Evolutionary conservation across 139 green algal genomes (phyloP), one percentile per base, ranked within the genome.

Genomic region (Coccomyxa sp.): DNA sequence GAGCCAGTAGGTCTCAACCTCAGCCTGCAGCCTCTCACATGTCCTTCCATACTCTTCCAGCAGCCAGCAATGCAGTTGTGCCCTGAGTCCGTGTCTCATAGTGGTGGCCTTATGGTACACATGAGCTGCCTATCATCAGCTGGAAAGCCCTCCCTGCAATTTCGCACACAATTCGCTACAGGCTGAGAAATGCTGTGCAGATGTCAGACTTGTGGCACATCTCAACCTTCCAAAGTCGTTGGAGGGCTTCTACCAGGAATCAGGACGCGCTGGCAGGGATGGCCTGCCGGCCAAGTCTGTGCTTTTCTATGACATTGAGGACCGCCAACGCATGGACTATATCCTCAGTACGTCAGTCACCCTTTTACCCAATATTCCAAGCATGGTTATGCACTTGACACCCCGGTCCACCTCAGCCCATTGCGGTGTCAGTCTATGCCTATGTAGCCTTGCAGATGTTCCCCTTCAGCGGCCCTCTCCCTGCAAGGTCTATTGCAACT

Each of bases 241-340:
- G 38, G 89, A 95, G 77, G 89, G 82, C 0, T 94, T 88, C 76
- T 96, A 95, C 81, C 75, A 81, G 33, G 91, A 96, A 82, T 86
- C 81, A 8, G 92, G 92, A 7, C 34, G 92, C 0, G 92, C 91
- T 38, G 92, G 92, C 36, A 77, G 92, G 0, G 92, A 96, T 75
- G 86, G 87, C 7, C n/a, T 39, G 72, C 88, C 88, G 27, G 73
- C 86, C 35, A 70, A 78, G 18, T 89, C 82, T 77, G 77, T 95
- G 31, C 44, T 95, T 1, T 92, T 92, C 77, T 95, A 92, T 70
- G 68, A 68, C 31, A 34, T 76, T 1, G 50, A 78, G 22, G 88
- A 92, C 83, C 33, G 72, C 7, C 33, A 54, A 27, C 71, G 70
- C 18, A 85, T 85, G 76, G 75, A 84, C 39, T 86, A 50, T 31